phyloP scores from a whole-genome alignment of 371 early-diverging fungal genomes.

The Saksenaea oblongispora region DNA sequence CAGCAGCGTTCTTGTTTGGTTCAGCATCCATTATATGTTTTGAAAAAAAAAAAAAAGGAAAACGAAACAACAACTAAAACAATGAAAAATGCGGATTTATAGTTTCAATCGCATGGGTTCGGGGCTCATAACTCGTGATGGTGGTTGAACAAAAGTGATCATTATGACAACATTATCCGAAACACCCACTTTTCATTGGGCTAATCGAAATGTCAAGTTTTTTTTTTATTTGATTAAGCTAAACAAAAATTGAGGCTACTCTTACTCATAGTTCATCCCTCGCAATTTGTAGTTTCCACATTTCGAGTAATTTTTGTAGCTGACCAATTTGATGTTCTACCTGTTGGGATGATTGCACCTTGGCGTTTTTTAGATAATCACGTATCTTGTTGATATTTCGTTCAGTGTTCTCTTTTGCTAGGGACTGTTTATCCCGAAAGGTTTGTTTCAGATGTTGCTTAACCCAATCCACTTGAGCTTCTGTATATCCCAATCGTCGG shows the following conservation, averaged over 20 bases:
- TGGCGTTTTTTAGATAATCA: conserved; percentile 32
- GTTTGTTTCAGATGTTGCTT: conserved; percentile 34
- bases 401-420: conserved; percentile 33
- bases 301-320: conserved; percentile 32
- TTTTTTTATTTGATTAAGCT: background rate
- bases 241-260: background rate
- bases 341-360: conserved; percentile 37
- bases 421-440: conserved; percentile 25
- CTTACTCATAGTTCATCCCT: conserved; percentile 36
- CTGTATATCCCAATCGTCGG: conserved; percentile 42
- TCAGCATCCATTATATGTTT: background rate
- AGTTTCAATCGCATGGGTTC: background rate
- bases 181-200: background rate
- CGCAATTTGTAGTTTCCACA: conserved; percentile 24
- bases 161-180: background rate
- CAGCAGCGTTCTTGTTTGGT: background rate
- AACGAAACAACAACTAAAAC: background rate
- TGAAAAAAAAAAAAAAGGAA: background rate
- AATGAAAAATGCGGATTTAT: background rate
- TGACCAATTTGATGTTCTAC: conserved; percentile 41
- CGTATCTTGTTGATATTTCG: conserved; percentile 27
- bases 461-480: conserved; percentile 46
- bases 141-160: background rate
- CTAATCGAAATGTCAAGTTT: too few species aligned
- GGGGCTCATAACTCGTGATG: background rate